A percentile compares a stretch with the other conserved stretches of the same genome.
Evolutionary conservation across 179 eudicot species (phyloP).

Genomic region (Beta macrorhiza): DNA sequence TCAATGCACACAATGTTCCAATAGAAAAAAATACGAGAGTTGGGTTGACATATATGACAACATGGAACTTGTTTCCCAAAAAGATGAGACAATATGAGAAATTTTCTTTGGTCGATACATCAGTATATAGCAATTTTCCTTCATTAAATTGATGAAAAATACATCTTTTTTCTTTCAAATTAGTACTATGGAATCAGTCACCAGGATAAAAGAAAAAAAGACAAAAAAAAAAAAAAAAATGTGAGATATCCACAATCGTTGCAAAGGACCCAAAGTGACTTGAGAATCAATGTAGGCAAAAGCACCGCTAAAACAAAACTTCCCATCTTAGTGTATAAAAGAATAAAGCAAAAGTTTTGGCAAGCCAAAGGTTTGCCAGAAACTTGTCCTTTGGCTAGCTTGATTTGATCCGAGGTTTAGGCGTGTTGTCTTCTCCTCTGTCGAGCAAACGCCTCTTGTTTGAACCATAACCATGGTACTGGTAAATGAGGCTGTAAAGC

Average conservation of each 20-base stretch:
- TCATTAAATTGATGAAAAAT: neutral
- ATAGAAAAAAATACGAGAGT: no score
- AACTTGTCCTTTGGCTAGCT: constrained; percentile 28
- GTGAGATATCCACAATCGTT: constrained; percentile 26
- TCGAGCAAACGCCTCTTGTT: constrained; percentile 63
- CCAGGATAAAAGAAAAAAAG: neutral
- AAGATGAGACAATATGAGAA: neutral
- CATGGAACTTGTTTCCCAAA: neutral
- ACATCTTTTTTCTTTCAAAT: constrained; percentile 14
- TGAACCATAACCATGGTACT: constrained; percentile 59
- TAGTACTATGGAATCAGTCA: neutral
- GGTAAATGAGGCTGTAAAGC: constrained; percentile 60
- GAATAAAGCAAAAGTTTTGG: constrained; percentile 3
- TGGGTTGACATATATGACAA: no score
- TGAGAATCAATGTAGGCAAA: constrained; percentile 21
- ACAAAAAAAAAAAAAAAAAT: neutral
- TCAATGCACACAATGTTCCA: no score
- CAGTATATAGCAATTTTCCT: neutral
- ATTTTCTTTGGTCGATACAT: neutral
- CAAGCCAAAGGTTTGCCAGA: constrained; percentile 19
- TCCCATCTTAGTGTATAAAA: constrained; percentile 16
- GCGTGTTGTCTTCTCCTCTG: constrained; percentile 38
- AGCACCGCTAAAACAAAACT: constrained; percentile 21
- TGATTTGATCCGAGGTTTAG: constrained; percentile 39
- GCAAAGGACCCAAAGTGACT: constrained; percentile 14